phyloP scores from a whole-genome alignment of 768 basidiomycete species.

The Bullera alba region DNA sequence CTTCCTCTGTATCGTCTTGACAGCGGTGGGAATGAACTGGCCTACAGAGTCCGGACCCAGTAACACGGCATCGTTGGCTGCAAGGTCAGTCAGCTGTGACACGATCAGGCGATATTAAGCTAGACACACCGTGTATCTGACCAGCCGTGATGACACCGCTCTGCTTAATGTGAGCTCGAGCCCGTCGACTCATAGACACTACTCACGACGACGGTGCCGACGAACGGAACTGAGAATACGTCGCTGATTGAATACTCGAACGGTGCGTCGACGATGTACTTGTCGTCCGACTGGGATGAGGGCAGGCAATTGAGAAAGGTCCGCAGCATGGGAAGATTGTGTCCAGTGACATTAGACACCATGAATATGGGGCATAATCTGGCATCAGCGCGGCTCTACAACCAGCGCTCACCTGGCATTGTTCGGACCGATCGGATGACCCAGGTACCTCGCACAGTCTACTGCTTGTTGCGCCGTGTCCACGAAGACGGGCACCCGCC shows the following conservation, averaged over 20 bases:
- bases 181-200: not conserved
- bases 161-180: not conserved
- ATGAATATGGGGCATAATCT: conserved; percentile 88
- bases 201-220: conserved; percentile 36
- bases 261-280: conserved; percentile 61
- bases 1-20: conserved; percentile 93
- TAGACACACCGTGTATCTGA: conserved; percentile 22
- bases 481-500: conserved; percentile 51
- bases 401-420: conserved; percentile 3
- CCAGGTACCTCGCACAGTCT: conserved; percentile 47
- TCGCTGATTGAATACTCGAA: conserved; percentile 48
- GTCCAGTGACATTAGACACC: conserved; percentile 90
- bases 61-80: conserved; percentile 68
- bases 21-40: conserved; percentile 66
- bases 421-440: conserved; percentile 16
- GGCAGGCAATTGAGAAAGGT: conserved; percentile 86
- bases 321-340: conserved; percentile 75
- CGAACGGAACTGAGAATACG: conserved; percentile 48
- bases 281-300: conserved; percentile 74
- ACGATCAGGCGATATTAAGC: not conserved
- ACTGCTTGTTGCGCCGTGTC: conserved; percentile 73
- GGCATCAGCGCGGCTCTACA: not conserved
- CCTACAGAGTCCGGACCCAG: conserved; percentile 92
- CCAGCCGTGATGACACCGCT: conserved; percentile 45
- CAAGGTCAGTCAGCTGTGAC: conserved; percentile 52